These are phyloP conservation scores for Xylaria digitata DNA, from an alignment of 2,329 filamentous ascomycete species.

Conservation along the genomic window DNA sequence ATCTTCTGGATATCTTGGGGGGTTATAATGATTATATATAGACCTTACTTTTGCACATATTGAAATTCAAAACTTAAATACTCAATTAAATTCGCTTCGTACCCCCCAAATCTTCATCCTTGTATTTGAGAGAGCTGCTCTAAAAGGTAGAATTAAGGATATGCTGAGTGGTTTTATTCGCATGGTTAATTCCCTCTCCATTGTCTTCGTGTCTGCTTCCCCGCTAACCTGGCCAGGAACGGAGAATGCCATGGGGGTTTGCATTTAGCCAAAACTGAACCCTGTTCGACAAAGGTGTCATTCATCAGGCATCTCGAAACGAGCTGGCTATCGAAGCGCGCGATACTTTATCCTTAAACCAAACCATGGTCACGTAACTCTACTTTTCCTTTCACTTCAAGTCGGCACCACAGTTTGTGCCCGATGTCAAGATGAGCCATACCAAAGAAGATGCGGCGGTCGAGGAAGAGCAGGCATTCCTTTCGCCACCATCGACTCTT, in stretches of 20 bases:
- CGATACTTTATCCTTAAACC: constrained; percentile 1
- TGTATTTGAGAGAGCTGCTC: neutral
- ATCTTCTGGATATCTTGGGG: constrained; percentile 21
- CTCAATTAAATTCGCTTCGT: constrained; percentile 16
- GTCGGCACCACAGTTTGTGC: neutral
- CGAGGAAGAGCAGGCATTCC: constrained; percentile 50
- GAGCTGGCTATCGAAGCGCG: constrained; percentile 3
- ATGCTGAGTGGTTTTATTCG: neutral
- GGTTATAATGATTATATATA: constrained; percentile 29
- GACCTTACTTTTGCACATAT: constrained; percentile 23
- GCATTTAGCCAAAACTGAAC: constrained; percentile 41
- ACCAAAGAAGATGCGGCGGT: constrained; percentile 41
- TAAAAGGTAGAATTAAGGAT: neutral
- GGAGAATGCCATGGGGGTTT: constrained; percentile 35
- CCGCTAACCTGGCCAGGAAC: constrained; percentile 42
- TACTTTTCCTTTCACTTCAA: neutral
- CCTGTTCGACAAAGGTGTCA: constrained; percentile 11
- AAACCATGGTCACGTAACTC: neutral
- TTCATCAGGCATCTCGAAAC: constrained; percentile 1
- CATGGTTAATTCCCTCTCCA: neutral
- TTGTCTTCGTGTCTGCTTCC: neutral
- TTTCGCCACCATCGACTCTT: constrained; percentile 31
- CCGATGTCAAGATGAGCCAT: constrained; percentile 35
- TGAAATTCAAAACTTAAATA: constrained; percentile 11
- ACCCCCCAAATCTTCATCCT: neutral